Base-by-base conservation (phyloP, 371 early-diverging fungal species). In the Smittium culicis region DNA sequence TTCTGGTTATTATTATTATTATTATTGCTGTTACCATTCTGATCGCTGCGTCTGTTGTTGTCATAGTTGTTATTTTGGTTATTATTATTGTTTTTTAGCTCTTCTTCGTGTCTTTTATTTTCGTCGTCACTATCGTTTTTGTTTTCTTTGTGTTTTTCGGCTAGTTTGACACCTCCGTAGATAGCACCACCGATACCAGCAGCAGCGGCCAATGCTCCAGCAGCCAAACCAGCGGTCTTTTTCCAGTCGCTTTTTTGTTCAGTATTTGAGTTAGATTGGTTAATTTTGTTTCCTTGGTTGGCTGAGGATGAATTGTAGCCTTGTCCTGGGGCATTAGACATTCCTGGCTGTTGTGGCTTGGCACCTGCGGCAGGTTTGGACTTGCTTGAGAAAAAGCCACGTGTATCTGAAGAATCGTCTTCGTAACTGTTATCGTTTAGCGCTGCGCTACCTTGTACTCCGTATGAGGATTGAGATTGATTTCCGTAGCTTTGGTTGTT, bases 181-280 rank as follows among this genome's bases (percentile, higher is more conserved):
- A 62, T 32, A 5, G 63, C 63, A 29, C 63, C 63, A 62, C 63
- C 63, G n/a, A 62, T 32, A 62, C 63, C 63, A 8, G 63, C 63
- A 30, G 63, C 63, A 27, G 33, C 63, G 16, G 63, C 63, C 33
- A 62, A 32, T 11, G 32, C 63, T 27, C 63, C 63, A 20, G 63
- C 63, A 32, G 63, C 63, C 28, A 62, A 31, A 27, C 63, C 63
- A 11, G 63, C 33, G 5, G 2, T 62, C 63, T 62, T 62, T 32
- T 62, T 62, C 63, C 63, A 62, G 59, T 59, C n/a, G 8, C 8
- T 59, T 5, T n/a, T n/a, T 30, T 59, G 28, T 8, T 3, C 59
- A 34, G 29, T n/a, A n/a, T n/a, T n/a, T n/a, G n/a, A n/a, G 27
- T 14, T 8, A 14, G 27, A 27, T 32, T 14, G 16, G 11, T 25